Evolutionary conservation across 306 rosid species (phyloP).

Genomic region (Ceratonia siliqua): DNA sequence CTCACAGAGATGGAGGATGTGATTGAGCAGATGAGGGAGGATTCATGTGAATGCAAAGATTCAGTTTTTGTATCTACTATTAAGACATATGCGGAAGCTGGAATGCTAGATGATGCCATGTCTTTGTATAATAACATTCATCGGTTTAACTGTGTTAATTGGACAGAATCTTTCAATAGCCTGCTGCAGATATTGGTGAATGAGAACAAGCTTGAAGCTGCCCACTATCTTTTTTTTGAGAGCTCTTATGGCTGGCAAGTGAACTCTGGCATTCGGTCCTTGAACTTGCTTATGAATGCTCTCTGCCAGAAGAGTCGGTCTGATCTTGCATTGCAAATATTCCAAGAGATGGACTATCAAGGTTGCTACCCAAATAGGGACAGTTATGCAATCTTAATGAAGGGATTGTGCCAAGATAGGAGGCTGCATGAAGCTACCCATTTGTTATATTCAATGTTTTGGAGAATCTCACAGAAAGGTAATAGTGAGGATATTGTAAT

Average conservation of each 20-base stretch:
- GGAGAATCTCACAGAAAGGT: slow-evolving; percentile 64
- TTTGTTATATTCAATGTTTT: slow-evolving; percentile 61
- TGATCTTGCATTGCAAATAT: slow-evolving; percentile 52
- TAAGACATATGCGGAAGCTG: slow-evolving; percentile 41
- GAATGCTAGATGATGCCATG: slow-evolving; percentile 46
- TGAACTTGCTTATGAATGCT: slow-evolving; percentile 55
- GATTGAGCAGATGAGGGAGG: slow-evolving; percentile 51
- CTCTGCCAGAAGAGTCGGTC: slow-evolving; percentile 44
- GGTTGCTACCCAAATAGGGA: slow-evolving; percentile 55
- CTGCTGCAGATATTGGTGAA: slow-evolving; percentile 53
- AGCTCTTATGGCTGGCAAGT: slow-evolving; percentile 57
- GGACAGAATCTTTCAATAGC: slow-evolving; percentile 55
- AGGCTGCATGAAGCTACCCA: slow-evolving; percentile 59
- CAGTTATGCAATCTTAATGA: slow-evolving; percentile 50
- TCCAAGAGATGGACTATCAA: slow-evolving; percentile 57
- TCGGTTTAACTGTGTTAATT: slow-evolving; percentile 51
- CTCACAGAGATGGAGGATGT: slow-evolving; percentile 47
- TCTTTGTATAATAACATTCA: slow-evolving; percentile 45
- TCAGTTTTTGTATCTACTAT: slow-evolving; percentile 52
- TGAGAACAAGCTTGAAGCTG: slow-evolving; percentile 41
- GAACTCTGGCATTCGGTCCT: slow-evolving; percentile 41
- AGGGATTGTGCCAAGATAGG: slow-evolving; percentile 54
- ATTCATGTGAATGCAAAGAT: slow-evolving; percentile 61
- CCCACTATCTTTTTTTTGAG: slow-evolving; percentile 44
- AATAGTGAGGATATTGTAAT: slow-evolving; percentile 53